These are phyloP conservation scores for Xylariaceae sp. DNA, from an alignment of 2,329 filamentous ascomycete genomes.

Conservation along the genomic window DNA sequence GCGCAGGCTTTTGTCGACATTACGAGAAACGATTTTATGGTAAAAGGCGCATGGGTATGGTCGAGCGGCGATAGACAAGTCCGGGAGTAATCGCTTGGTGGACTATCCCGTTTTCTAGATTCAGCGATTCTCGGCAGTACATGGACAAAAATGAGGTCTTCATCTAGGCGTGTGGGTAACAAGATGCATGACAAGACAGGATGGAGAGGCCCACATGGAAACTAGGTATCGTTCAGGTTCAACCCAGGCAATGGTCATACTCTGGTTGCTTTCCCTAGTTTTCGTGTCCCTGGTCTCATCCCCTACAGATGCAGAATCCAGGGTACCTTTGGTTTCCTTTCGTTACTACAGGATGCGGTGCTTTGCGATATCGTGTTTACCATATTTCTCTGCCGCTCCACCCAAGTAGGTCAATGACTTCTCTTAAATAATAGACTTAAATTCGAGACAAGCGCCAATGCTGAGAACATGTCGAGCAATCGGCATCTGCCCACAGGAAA, in stretches of 20 bases:
- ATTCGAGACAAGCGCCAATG: no score
- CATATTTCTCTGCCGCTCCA: neutral
- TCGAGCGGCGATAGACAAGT: neutral
- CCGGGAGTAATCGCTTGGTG: neutral
- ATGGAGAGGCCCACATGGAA: neutral
- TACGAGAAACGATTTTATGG: constrained; percentile 14
- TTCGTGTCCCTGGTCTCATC: no score
- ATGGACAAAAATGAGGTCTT: neutral
- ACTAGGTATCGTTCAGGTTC: neutral
- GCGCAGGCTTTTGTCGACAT: neutral
- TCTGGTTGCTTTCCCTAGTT: neutral
- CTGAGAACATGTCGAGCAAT: no score
- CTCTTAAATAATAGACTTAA: no score
- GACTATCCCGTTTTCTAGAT: neutral
- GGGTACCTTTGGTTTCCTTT: neutral
- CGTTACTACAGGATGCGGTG: neutral
- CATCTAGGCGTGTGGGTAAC: neutral
- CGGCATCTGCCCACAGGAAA: no score
- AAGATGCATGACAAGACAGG: neutral
- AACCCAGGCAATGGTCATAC: neutral
- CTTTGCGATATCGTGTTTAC: neutral
- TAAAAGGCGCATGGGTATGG: neutral
- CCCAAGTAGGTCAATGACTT: neutral
- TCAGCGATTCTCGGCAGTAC: neutral
- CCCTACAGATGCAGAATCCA: no score